Evolutionary conservation across 768 basidiomycete genomes (phyloP).

Genomic region (Kwoniella heveanensis): DNA sequence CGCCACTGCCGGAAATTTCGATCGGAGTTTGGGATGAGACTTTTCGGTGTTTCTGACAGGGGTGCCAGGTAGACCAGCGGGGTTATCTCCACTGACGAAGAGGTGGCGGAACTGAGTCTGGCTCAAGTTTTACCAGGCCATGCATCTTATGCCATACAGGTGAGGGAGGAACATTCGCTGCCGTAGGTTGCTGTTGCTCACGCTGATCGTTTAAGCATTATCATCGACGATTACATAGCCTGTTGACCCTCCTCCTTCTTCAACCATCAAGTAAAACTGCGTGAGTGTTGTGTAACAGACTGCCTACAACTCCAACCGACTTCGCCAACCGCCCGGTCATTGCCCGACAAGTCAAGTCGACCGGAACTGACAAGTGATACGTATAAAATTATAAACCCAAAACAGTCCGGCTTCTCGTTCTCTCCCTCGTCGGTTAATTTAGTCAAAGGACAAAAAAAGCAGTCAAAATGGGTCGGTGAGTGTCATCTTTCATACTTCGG

Average conservation of each 20-base stretch:
- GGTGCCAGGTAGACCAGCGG: slow-evolving; percentile 1
- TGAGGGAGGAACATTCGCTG: too few relatives aligned
- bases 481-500: slow-evolving; percentile 7
- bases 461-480: slow-evolving; percentile 55
- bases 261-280: slow-evolving; percentile 29
- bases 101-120: slow-evolving; percentile 6
- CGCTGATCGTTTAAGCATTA: slow-evolving; percentile 1
- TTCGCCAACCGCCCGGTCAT: too few relatives aligned
- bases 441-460: slow-evolving; percentile 24
- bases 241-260: slow-evolving; percentile 1
- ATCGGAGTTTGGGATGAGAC: slow-evolving; percentile 15
- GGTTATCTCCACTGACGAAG: not conserved
- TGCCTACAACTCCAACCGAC: too few relatives aligned
- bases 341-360: too few relatives aligned
- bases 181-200: not conserved
- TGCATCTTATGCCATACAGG: not conserved
- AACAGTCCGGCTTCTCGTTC: slow-evolving; percentile 21
- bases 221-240: not conserved
- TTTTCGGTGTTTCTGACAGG: not conserved
- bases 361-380: too few relatives aligned
- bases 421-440: slow-evolving; percentile 26
- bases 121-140: too few relatives aligned
- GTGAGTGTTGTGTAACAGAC: too few relatives aligned
- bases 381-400: not conserved
- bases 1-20: slow-evolving; percentile 17